These are phyloP conservation scores for Niebla homalea DNA, from an alignment of 495 filamentous ascomycete genomes.

Conservation along the genomic window DNA sequence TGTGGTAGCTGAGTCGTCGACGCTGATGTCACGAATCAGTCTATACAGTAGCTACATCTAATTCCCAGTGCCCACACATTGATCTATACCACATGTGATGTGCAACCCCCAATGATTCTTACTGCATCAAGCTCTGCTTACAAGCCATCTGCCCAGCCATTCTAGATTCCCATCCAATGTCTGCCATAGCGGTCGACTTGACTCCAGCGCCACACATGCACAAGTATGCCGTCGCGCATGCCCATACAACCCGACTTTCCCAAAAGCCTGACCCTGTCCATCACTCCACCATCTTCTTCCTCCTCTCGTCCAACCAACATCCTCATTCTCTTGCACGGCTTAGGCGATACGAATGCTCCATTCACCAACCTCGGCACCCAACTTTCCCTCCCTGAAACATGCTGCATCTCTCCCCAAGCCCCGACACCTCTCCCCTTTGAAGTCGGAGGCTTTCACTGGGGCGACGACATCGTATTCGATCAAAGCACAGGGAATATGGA, in stretches of 20 bases:
- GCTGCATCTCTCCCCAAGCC: conserved; percentile 61
- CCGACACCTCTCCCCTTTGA: conserved; percentile 60
- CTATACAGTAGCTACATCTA: too few species aligned
- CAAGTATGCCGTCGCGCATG: conserved; percentile 25
- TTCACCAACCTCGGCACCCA: conserved; percentile 63
- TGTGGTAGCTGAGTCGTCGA: too few species aligned
- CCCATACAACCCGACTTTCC: conserved; percentile 40
- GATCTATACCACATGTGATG: too few species aligned
- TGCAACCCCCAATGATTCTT: too few species aligned
- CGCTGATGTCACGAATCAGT: too few species aligned
- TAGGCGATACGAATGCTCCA: conserved; percentile 60
- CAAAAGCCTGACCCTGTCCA: conserved; percentile 28
- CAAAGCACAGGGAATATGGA: conserved; percentile 51
- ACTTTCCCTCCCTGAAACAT: conserved; percentile 69
- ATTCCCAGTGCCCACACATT: too few species aligned
- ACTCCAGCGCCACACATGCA: too few species aligned
- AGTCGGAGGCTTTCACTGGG: conserved; percentile 79
- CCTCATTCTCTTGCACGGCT: conserved; percentile 79
- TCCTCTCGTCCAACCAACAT: conserved; percentile 38
- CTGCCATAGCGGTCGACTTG: too few species aligned
- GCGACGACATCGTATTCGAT: conserved; percentile 70
- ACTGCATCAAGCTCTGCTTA: too few species aligned
- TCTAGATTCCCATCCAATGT: too few species aligned
- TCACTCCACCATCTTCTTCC: conserved; percentile 28
- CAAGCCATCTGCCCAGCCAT: too few species aligned